Base-by-base conservation (phyloP, 768 basidiomycete genomes). In the Trichaptum fuscoviolaceum region DNA sequence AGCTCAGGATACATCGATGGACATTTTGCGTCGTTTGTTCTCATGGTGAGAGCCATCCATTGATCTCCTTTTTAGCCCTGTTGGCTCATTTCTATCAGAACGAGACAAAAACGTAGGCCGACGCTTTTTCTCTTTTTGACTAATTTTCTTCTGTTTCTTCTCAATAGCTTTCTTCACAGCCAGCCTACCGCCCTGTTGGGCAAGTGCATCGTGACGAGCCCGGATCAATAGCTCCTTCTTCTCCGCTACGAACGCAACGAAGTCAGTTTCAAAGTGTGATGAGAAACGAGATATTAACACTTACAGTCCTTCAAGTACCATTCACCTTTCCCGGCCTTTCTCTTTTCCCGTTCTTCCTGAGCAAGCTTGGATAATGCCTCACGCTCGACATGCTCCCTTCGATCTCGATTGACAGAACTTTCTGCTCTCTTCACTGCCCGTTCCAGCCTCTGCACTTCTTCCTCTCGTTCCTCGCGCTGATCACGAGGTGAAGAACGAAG, bases 111-210 rank as follows among this genome's bases (percentile, higher is more conserved):
- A 52, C 15, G 59, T 89, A 15, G 95, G 95, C 64, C 93, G 80
- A 66, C 84, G 88, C 72, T 86, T 90, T 78, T 96, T 96, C 81
- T 96, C 95, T 76, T 91, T 95, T 76, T 94, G 92, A 63, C 84
- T 83, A 23, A 89, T 79, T 81, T 95, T 96, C 76, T 86, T 92
- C 77, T 92, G 88, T 75, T 88, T 95, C 83, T 92, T 96, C 71
- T 92, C 92, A 30, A 96, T 87, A 6, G 87, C 92, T 76, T 90
- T 95, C 74, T 90, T 92, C 64, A 96, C 91, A 0, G 93, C 93
- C 3, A 82, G 78, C 69, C 85, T 87, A 8, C 96, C 95, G 4
- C 94, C 95, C 65, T 84, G 80, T 20, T 83, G 83, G 5, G 90
- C 88, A 58, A 95, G 81, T 7, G 90, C 90, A 26, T 95, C 89